Evolutionary conservation across 495 filamentous ascomycete species (phyloP), one percentile per base, ranked within the genome.

Genomic region (Choiromyces venosus): DNA sequence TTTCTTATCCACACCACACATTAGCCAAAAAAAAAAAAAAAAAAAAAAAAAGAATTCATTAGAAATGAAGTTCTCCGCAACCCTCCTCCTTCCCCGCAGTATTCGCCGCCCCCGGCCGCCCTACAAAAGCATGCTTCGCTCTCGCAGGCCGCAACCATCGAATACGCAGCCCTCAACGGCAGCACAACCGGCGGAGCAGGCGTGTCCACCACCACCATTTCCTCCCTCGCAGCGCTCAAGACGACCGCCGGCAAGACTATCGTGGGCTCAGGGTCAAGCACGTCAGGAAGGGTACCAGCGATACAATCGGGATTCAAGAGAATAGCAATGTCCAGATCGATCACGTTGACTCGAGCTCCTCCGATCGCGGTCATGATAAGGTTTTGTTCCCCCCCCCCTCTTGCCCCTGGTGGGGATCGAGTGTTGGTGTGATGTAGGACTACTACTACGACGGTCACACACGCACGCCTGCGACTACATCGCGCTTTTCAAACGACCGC

Each of bases 261-360:
- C 74, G 82, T 89, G 85, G 85, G n/a, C 75, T 88, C 42, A 80
- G 78, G 71, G 83, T 90, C 79, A 86, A 87, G 75, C 74, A 73
- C 5, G 73, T 83, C 56, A 84, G 74, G 38, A 88, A 87, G 16
- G 83, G 82, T 25, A 85, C 87, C 56, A 88, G 88, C 25, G 89
- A 91, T 80, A 87, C 85, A 36, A 86, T 91, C 73, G 86, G 83
- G 66, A 86, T 91, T 65, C 85, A 87, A 80, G 85, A 76, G 76
- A 74, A 81, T 37, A 88, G 80, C 75, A 91, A 91, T 72, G 84
- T 91, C 46, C 91, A 88, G 89, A 82, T 91, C 52, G 90, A 92
- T 81, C 90, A 91, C 82, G 85, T 84, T 82, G 89, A 92, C 74
- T 84, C 91, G 14, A 29, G 46, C 10, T 87, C 85, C 46, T 88